phyloP scores from a whole-genome alignment of 2,329 filamentous ascomycete genomes.

The Cryoendolithus antarcticus region DNA sequence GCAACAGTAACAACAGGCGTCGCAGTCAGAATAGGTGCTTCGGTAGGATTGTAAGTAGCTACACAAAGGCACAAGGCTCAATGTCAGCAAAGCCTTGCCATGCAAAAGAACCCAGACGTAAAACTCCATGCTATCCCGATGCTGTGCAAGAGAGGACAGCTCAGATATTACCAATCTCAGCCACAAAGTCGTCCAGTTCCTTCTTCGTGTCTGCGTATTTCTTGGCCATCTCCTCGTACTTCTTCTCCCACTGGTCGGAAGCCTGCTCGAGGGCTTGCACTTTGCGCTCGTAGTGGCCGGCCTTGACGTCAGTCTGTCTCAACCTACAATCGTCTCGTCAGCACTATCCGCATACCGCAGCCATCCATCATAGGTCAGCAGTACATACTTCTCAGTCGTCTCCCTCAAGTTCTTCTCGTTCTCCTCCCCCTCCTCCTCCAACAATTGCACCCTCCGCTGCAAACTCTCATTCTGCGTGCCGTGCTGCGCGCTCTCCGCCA shows the following conservation, averaged over 20 bases:
- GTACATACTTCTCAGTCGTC: constrained; percentile 84
- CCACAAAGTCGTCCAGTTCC: constrained; percentile 82
- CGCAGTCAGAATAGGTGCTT: no score
- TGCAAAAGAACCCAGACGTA: neutral
- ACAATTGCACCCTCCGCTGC: constrained; percentile 81
- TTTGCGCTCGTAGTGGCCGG: constrained; percentile 98
- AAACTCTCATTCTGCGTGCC: constrained; percentile 85
- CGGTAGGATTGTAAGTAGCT: no score
- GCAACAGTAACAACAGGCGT: no score
- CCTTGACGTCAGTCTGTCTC: constrained; percentile 97
- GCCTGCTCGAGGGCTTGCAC: constrained; percentile 89
- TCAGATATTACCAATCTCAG: constrained; percentile 89
- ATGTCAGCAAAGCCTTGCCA: no score
- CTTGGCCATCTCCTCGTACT: constrained; percentile 95
- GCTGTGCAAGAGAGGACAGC: neutral
- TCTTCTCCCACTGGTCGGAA: constrained; percentile 88
- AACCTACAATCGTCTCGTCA: constrained; percentile 47
- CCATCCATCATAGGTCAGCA: neutral
- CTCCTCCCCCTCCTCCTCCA: constrained; percentile 96
- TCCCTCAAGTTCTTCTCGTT: constrained; percentile 93
- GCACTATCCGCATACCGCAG: neutral
- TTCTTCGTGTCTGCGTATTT: constrained; percentile 76
- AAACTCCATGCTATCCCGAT: no score
- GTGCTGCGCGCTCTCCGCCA: constrained; percentile 69
- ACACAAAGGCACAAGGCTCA: no score